These are phyloP conservation scores for Blastomyces percursus DNA, from an alignment of 2,329 filamentous ascomycete species.

Conservation along the genomic window DNA sequence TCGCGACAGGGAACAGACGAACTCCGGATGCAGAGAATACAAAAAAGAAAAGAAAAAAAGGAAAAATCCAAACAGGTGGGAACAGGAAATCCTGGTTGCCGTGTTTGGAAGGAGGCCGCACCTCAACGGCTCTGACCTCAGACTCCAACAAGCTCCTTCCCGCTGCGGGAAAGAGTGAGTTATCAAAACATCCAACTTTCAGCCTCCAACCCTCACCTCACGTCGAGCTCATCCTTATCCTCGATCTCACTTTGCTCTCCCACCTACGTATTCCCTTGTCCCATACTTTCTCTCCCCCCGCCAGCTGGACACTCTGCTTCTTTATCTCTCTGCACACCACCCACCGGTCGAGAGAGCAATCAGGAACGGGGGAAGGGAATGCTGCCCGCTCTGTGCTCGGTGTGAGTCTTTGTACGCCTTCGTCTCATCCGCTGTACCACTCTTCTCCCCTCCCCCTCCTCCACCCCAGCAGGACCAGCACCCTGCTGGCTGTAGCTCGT, in stretches of 20 bases:
- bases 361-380: neutral
- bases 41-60: too few relatives aligned
- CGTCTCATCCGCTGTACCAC: slow-evolving; percentile 14
- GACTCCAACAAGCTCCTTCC: too few relatives aligned
- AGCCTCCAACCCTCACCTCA: neutral
- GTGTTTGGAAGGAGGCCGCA: too few relatives aligned
- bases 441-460: slow-evolving; percentile 6
- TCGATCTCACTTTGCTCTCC: neutral
- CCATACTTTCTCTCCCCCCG: neutral
- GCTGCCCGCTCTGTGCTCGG: slow-evolving; percentile 10
- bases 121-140: too few relatives aligned
- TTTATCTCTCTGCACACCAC: slow-evolving; percentile 4
- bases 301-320: neutral
- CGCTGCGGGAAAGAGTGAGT: too few relatives aligned
- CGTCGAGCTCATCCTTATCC: neutral
- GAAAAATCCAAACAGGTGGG: too few relatives aligned
- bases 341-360: slow-evolving; percentile 1
- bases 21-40: too few relatives aligned
- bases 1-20: too few relatives aligned
- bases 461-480: neutral
- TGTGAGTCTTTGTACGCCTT: slow-evolving; percentile 15
- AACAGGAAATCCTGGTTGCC: too few relatives aligned
- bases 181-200: neutral
- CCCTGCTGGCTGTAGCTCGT: neutral
- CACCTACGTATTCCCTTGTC: neutral